These are phyloP conservation scores for Tetrapyrgos nigripes DNA, from an alignment of 1,284 basidiomycete genomes.

Conservation along the genomic window DNA sequence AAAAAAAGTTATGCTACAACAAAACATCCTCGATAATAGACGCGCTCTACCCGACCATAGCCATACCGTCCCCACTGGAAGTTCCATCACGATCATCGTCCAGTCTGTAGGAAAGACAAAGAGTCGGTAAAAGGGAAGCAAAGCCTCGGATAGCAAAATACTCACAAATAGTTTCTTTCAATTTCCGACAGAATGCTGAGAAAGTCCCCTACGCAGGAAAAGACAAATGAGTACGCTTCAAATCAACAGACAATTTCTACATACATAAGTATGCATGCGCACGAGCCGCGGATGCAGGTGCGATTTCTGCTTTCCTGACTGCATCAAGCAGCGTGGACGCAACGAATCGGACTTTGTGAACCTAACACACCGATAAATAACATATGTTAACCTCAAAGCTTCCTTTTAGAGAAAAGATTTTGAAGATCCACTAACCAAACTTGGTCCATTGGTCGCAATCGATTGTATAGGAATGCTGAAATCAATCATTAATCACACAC, in stretches of 20 bases:
- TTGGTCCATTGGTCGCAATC: slow-evolving; percentile 87
- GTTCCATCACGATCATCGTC: slow-evolving; percentile 76
- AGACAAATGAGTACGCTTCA: slow-evolving; percentile 10
- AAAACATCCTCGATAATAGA: background rate
- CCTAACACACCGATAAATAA: slow-evolving; percentile 44
- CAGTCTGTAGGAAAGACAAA: slow-evolving; percentile 51
- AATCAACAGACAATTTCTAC: slow-evolving; percentile 33
- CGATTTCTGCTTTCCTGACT: slow-evolving; percentile 80
- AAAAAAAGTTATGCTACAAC: background rate
- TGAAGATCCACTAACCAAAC: slow-evolving; percentile 56
- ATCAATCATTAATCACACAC: background rate
- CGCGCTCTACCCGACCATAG: slow-evolving; percentile 44
- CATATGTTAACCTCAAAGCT: background rate
- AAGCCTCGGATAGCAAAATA: background rate
- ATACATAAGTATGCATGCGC: slow-evolving; percentile 82
- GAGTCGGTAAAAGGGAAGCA: slow-evolving; percentile 12
- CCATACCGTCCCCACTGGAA: slow-evolving; percentile 62
- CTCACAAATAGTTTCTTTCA: slow-evolving; percentile 83
- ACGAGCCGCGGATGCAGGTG: slow-evolving; percentile 66
- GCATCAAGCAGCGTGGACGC: slow-evolving; percentile 87
- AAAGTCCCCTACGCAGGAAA: slow-evolving; percentile 75
- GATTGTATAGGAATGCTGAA: slow-evolving; percentile 86
- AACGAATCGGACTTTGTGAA: slow-evolving; percentile 89
- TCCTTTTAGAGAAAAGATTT: background rate
- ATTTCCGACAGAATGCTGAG: slow-evolving; percentile 88